A percentile compares a stretch with the other conserved stretches of the same genome.
These are phyloP conservation scores for Alternaria sp. DNA, from an alignment of 2,329 filamentous ascomycete genomes.

Conservation along the genomic window DNA sequence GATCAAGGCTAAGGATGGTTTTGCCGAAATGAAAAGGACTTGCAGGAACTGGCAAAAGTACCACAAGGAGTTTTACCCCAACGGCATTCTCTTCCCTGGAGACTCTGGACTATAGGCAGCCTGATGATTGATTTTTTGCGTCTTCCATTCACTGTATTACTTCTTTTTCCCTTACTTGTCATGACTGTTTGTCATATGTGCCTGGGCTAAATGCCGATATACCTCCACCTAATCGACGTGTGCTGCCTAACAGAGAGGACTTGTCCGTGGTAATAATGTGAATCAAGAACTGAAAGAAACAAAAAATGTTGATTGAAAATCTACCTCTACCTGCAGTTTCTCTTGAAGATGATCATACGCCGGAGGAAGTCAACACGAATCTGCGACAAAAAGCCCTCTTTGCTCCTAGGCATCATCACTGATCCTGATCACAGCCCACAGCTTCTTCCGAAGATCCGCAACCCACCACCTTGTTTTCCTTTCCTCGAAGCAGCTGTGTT, in stretches of 20 bases:
- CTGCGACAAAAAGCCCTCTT: not conserved
- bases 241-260: not conserved
- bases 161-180: not conserved
- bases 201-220: not conserved
- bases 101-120: slow-evolving; percentile 21
- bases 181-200: not conserved
- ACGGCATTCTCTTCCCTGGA: slow-evolving; percentile 28
- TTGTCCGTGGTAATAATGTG: not conserved
- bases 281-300: not conserved
- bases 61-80: slow-evolving; percentile 11
- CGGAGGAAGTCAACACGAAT: not conserved
- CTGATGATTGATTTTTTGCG: not conserved
- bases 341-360: not conserved
- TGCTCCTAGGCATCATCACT: not conserved
- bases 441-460: not conserved
- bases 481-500: not conserved
- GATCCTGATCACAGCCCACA: not conserved
- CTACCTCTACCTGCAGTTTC: not conserved
- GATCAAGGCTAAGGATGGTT: slow-evolving; percentile 31
- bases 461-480: not conserved
- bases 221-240: not conserved
- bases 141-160: not conserved
- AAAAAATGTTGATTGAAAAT: not conserved
- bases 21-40: slow-evolving; percentile 34
- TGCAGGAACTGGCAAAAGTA: slow-evolving; percentile 40